phyloP scores from a whole-genome alignment of 768 basidiomycete genomes.

The Boletus fagicola region DNA sequence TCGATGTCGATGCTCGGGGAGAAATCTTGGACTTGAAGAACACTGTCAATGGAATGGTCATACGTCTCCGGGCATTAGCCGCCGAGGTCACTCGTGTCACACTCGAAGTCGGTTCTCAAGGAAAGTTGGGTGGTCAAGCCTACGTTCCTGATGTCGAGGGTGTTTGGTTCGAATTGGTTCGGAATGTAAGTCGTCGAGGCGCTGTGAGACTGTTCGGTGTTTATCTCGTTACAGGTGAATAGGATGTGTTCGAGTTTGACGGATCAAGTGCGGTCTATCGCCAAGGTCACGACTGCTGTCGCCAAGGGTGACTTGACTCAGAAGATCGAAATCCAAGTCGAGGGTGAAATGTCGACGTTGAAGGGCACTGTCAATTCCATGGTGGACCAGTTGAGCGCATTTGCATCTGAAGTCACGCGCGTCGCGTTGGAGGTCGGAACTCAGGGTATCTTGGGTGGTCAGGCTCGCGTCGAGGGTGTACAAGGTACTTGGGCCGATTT shows the following conservation, averaged over 20 bases:
- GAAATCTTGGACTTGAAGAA: conserved; percentile 84
- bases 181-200: conserved; percentile 49
- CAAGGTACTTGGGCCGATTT: conserved; percentile 93
- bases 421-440: conserved; percentile 90
- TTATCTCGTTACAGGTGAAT: conserved; percentile 51
- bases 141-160: conserved; percentile 87
- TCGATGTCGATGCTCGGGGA: conserved; percentile 87
- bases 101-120: conserved; percentile 83
- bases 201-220: not conserved
- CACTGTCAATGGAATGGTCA: conserved; percentile 54
- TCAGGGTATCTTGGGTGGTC: conserved; percentile 86
- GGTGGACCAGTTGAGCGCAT: conserved; percentile 87
- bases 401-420: conserved; percentile 78
- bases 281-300: conserved; percentile 84
- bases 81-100: conserved; percentile 85
- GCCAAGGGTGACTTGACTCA: conserved; percentile 89
- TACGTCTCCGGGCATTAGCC: conserved; percentile 59
- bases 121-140: conserved; percentile 86
- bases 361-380: conserved; percentile 90
- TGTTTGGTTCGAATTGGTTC: conserved; percentile 83
- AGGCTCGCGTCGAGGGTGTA: conserved; percentile 86
- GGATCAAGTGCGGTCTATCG: conserved; percentile 80
- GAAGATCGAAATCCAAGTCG: conserved; percentile 89
- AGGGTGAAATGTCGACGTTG: conserved; percentile 83
- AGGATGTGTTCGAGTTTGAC: conserved; percentile 80